Percentiles rank a stretch among this genome's conserved stretches.
These are phyloP conservation scores for Rhododendron vialii DNA, from an alignment of 148 eudicot genomes.

Conservation along the genomic window DNA sequence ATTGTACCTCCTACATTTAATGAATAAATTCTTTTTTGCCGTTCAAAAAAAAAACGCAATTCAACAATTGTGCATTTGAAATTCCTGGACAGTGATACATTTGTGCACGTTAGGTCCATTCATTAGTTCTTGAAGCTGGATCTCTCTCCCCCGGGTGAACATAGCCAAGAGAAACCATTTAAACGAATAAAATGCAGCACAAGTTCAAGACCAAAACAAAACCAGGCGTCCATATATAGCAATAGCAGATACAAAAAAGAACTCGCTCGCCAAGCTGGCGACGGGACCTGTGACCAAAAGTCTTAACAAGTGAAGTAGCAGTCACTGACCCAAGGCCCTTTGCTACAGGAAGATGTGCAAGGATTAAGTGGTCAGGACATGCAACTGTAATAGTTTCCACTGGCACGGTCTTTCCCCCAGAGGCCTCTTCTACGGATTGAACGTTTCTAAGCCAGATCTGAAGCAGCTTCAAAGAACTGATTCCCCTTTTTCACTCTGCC, in stretches of 20 bases:
- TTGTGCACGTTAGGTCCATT: too few species aligned
- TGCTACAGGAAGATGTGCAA: constrained; percentile 97
- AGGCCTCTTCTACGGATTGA: constrained; percentile 55
- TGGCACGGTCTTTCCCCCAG: constrained; percentile 41
- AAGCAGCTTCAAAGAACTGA: constrained; percentile 50
- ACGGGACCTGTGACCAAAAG: constrained; percentile 77
- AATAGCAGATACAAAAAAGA: constrained; percentile 81
- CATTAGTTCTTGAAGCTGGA: too few species aligned
- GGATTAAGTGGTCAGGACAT: constrained; percentile 89
- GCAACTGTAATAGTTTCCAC: constrained; percentile 83
- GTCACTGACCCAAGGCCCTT: constrained; percentile 77
- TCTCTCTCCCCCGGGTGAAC: too few species aligned
- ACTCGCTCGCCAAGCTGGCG: constrained; percentile 92
- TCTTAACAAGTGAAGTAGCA: constrained; percentile 55
- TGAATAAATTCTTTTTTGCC: too few species aligned
- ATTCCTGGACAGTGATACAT: too few species aligned
- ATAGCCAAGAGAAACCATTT: background rate
- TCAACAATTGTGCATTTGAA: constrained; percentile 9
- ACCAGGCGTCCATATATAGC: constrained; percentile 87
- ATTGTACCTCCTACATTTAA: too few species aligned
- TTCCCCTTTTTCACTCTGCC: background rate
- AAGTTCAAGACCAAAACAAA: background rate
- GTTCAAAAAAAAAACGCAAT: constrained; percentile 17
- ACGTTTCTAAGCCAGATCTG: constrained; percentile 75
- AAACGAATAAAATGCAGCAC: background rate